These are phyloP conservation scores for Nakazawaea populi DNA, from an alignment of 805 yeast genomes.

Conservation along the genomic window DNA sequence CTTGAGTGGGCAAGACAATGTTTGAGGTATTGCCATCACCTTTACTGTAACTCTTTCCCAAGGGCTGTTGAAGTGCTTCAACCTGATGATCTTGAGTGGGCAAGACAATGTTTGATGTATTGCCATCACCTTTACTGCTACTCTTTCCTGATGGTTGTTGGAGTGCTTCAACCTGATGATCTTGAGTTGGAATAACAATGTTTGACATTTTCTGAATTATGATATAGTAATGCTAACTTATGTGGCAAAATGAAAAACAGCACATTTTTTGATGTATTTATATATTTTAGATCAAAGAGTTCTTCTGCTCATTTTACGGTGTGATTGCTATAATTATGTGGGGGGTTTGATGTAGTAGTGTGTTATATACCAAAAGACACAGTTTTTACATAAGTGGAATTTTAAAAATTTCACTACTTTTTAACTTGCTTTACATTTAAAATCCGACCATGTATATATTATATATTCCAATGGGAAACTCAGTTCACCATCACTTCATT, in stretches of 20 bases:
- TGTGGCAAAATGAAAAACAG: too few relatives aligned
- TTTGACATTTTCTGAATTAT: not conserved
- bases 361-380: too few relatives aligned
- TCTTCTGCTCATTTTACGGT: too few relatives aligned
- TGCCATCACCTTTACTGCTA: not conserved
- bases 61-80: not conserved
- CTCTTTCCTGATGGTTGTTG: not conserved
- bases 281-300: not conserved
- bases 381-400: too few relatives aligned
- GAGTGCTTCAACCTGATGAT: conserved; percentile 8
- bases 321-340: not conserved
- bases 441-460: not conserved
- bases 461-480: not conserved
- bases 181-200: conserved; percentile 8
- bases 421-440: not conserved
- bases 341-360: not conserved
- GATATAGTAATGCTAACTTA: not conserved
- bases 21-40: not conserved
- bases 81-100: conserved; percentile 9
- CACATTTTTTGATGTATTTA: not conserved
- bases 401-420: too few relatives aligned
- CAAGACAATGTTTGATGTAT: not conserved
- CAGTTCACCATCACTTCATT: not conserved
- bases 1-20: conserved; percentile 5
- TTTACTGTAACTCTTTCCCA: not conserved